Conservation (phyloP, 139 green algal genomes). For the Nannochloris sp. region DNA sequence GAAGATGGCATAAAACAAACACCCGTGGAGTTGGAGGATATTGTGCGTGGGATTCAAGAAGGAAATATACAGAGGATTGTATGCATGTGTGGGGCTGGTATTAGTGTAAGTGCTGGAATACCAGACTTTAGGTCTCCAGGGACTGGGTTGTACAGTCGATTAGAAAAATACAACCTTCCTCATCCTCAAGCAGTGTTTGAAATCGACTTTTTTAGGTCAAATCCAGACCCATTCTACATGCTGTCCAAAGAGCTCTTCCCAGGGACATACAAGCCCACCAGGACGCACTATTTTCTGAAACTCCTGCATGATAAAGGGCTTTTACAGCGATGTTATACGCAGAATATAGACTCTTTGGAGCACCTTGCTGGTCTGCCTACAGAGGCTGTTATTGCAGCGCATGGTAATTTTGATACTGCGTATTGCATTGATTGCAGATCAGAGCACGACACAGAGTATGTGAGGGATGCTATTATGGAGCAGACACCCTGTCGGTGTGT, state of each 20-base stretch:
- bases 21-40: constrained; percentile 41
- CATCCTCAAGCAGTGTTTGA: constrained; percentile 62
- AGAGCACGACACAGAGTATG: constrained; percentile 30
- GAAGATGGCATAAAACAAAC: too few species aligned
- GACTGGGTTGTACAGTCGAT: constrained; percentile 58
- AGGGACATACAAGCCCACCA: constrained; percentile 61
- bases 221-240: constrained; percentile 61
- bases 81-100: constrained; percentile 60
- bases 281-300: constrained; percentile 68
- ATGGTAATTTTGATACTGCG: constrained; percentile 80
- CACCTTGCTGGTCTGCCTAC: constrained; percentile 44
- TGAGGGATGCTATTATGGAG: constrained; percentile 29
- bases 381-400: constrained; percentile 59
- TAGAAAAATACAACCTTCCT: constrained; percentile 55
- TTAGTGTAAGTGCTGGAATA: constrained; percentile 53
- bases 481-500: constrained; percentile 24
- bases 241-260: constrained; percentile 67
- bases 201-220: constrained; percentile 51
- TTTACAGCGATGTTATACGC: constrained; percentile 60
- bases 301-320: constrained; percentile 79
- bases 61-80: constrained; percentile 33
- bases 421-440: constrained; percentile 44
- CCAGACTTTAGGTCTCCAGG: constrained; percentile 63
- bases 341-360: constrained; percentile 81
- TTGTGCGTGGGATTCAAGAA: constrained; percentile 26